A percentile compares a stretch with the other conserved stretches of the same genome.
Conservation (phyloP, 106 monocot species). For the Iris macrosiphon region DNA sequence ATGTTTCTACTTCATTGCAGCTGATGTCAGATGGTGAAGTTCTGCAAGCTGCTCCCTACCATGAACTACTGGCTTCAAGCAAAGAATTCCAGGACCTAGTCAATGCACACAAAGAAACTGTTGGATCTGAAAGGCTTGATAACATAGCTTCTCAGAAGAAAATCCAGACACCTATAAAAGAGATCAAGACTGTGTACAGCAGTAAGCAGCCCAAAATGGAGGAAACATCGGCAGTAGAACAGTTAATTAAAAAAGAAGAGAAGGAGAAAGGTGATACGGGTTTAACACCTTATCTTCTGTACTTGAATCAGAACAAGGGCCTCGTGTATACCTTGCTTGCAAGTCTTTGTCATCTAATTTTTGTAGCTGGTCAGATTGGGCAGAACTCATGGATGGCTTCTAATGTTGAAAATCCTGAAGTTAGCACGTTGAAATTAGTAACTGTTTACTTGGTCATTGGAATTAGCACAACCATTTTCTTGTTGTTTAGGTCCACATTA, state of each 20-base stretch:
- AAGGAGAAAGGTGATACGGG: constrained; percentile 74
- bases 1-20: constrained; percentile 27
- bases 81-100: constrained; percentile 76
- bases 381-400: constrained; percentile 99
- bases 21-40: constrained; percentile 87
- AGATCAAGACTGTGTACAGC: constrained; percentile 13
- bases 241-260: constrained; percentile 95
- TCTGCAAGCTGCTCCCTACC: constrained; percentile 50
- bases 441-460: constrained; percentile 72
- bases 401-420: constrained; percentile 73
- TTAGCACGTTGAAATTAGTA: constrained; percentile 66
- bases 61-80: constrained; percentile 47
- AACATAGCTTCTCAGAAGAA: constrained; percentile 6
- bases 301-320: constrained; percentile 83
- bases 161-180: constrained; percentile 10
- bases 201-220: constrained; percentile 11
- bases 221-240: constrained; percentile 29
- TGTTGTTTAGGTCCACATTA: constrained; percentile 55
- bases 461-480: constrained; percentile 36
- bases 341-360: constrained; percentile 44
- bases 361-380: constrained; percentile 73
- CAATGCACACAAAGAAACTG: constrained; percentile 68
- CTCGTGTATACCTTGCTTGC: constrained; percentile 41
- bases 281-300: constrained; percentile 69
- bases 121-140: constrained; percentile 33